A percentile compares a stretch with the other conserved stretches of the same genome.
These are phyloP conservation scores for Venturia effusa DNA, from an alignment of 2,329 filamentous ascomycete genomes.

Conservation along the genomic window DNA sequence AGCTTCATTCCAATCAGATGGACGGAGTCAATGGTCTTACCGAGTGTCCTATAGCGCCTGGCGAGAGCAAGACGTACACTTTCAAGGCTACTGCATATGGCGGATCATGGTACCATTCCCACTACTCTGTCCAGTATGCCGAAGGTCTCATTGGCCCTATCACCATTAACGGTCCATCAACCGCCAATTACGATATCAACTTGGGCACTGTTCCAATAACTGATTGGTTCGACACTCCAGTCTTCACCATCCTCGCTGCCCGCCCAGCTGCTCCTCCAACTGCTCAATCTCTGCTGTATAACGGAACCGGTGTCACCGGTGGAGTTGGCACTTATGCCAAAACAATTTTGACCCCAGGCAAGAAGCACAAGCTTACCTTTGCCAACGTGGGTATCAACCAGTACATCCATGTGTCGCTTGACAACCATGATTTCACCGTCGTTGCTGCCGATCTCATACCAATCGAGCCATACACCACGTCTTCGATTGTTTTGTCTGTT, in stretches of 20 bases:
- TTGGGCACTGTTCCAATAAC: constrained; percentile 11
- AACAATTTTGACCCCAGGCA: constrained; percentile 21
- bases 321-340: constrained; percentile 17
- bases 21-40: constrained; percentile 40
- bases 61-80: constrained; percentile 32
- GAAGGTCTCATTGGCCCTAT: constrained; percentile 51
- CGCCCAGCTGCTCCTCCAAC: constrained; percentile 9
- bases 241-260: constrained; percentile 10
- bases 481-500: constrained; percentile 17
- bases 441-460: constrained; percentile 28
- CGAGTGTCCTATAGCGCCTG: constrained; percentile 59
- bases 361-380: constrained; percentile 33
- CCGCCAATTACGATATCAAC: constrained; percentile 37
- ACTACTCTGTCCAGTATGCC: constrained; percentile 43
- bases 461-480: constrained; percentile 20
- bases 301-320: constrained; percentile 8
- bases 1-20: constrained; percentile 29
- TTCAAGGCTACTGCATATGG: constrained; percentile 36
- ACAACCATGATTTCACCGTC: constrained; percentile 24
- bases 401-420: constrained; percentile 30
- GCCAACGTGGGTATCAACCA: constrained; percentile 37
- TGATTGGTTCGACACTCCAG: constrained; percentile 12
- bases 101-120: constrained; percentile 50
- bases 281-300: constrained; percentile 9
- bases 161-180: constrained; percentile 49